phyloP scores from a whole-genome alignment of 495 filamentous ascomycete genomes.

The Penicillium odoratum region DNA sequence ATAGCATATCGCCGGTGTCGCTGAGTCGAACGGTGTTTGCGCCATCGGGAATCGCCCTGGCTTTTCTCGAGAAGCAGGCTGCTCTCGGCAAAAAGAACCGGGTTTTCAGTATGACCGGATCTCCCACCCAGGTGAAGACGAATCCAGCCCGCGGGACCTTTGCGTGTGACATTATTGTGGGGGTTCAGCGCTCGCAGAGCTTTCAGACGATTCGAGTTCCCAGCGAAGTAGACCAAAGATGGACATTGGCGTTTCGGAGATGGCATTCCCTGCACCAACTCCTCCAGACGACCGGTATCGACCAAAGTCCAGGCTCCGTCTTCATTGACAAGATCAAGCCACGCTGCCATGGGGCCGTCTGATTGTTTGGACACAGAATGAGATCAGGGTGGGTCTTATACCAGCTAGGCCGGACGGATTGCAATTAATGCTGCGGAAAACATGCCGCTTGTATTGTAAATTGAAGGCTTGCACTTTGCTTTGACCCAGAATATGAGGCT shows the following conservation, averaged over 20 bases:
- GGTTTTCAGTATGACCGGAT: slow-evolving; percentile 4
- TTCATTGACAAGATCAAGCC: slow-evolving; percentile 1
- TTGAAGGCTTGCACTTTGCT: too few species aligned
- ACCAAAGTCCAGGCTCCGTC: background rate
- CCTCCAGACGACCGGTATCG: slow-evolving; percentile 1
- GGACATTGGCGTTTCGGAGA: background rate
- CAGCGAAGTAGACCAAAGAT: slow-evolving; percentile 13
- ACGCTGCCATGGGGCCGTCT: background rate
- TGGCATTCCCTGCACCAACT: background rate
- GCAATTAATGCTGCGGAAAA: background rate
- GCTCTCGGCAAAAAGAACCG: slow-evolving; percentile 17
- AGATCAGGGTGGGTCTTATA: background rate
- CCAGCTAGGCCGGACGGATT: background rate
- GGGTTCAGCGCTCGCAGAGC: slow-evolving; percentile 17
- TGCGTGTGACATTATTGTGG: slow-evolving; percentile 22
- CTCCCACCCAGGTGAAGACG: slow-evolving; percentile 11
- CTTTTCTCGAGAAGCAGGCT: background rate
- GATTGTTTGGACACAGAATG: background rate
- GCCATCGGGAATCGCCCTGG: background rate
- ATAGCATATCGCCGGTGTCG: slow-evolving; percentile 7
- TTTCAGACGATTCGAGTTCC: slow-evolving; percentile 11
- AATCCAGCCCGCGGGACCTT: slow-evolving; percentile 5
- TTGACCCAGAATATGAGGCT: too few species aligned
- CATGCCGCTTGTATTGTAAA: background rate
- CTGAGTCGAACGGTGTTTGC: slow-evolving; percentile 6